Percentiles rank a stretch among this genome's conserved stretches.
phyloP scores from a whole-genome alignment of 352 stramenopile species.

The Globisporangium paddicum region DNA sequence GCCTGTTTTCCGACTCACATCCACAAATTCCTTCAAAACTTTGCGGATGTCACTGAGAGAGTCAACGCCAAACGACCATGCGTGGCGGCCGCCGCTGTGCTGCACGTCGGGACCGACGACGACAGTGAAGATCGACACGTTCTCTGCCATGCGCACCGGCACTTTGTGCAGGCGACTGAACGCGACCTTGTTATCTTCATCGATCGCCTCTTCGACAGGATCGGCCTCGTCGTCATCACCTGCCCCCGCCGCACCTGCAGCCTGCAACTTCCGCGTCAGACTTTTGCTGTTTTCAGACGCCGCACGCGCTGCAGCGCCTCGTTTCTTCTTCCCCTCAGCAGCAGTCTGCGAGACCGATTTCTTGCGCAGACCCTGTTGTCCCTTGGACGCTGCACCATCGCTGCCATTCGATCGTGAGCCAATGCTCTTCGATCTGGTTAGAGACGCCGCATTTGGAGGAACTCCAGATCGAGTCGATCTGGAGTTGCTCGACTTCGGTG shows the following conservation, averaged over 20 bases:
- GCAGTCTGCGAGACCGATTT: neutral
- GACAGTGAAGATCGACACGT: conserved; percentile 67
- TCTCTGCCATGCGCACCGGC: conserved; percentile 54
- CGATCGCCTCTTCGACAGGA: conserved; percentile 23
- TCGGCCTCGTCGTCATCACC: conserved; percentile 53
- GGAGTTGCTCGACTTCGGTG: conserved; percentile 1
- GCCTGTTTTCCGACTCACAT: conserved; percentile 35
- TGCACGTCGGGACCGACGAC: conserved; percentile 62
- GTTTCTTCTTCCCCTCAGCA: neutral
- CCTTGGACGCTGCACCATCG: neutral
- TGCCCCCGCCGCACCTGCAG: conserved; percentile 25
- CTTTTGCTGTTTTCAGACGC: conserved; percentile 3
- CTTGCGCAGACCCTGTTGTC: conserved; percentile 3
- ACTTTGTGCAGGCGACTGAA: conserved; percentile 78
- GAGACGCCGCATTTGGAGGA: neutral
- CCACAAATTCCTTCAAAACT: conserved; percentile 71
- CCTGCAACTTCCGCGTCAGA: conserved; percentile 13
- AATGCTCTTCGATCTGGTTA: conserved; percentile 12
- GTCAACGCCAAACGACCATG: conserved; percentile 59
- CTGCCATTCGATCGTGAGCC: conserved; percentile 5
- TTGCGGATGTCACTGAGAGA: conserved; percentile 61
- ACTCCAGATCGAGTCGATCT: conserved; percentile 5
- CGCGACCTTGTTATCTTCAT: conserved; percentile 75
- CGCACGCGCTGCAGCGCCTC: neutral
- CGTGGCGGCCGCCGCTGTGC: conserved; percentile 53